Conservation (phyloP, 495 filamentous ascomycete species). For the Tuber brumale region DNA sequence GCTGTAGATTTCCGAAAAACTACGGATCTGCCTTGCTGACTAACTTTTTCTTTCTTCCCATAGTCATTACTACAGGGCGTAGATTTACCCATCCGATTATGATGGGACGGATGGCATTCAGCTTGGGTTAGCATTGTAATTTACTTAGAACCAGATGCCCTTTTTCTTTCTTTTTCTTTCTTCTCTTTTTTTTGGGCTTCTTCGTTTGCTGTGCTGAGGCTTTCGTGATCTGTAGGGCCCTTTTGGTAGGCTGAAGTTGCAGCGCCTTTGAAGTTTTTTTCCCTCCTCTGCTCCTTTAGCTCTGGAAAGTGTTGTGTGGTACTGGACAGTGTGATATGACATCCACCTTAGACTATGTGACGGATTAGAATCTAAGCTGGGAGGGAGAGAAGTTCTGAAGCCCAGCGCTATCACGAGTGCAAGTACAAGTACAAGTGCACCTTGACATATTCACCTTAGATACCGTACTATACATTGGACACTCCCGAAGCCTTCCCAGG, state of each 20-base stretch:
- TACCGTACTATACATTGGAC: not conserved
- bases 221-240: not conserved
- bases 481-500: not conserved
- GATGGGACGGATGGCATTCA: constrained; percentile 12
- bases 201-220: not conserved
- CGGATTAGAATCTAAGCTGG: not conserved
- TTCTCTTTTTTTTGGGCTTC: not conserved
- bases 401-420: not conserved
- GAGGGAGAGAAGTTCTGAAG: not conserved
- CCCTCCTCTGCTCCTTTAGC: not conserved
- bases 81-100: constrained; percentile 4
- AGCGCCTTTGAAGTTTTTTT: not conserved
- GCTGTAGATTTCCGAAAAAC: not conserved
- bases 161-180: constrained; percentile 16
- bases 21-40: constrained; percentile 11
- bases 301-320: not conserved
- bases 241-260: not conserved
- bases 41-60: not conserved
- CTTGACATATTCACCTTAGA: not conserved
- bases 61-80: constrained; percentile 31
- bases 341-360: constrained; percentile 1
- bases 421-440: not conserved
- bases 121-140: constrained; percentile 37
- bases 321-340: not conserved
- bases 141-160: constrained; percentile 38